phyloP scores from a whole-genome alignment of 768 basidiomycete species.

The Rhodotorula paludigena region DNA sequence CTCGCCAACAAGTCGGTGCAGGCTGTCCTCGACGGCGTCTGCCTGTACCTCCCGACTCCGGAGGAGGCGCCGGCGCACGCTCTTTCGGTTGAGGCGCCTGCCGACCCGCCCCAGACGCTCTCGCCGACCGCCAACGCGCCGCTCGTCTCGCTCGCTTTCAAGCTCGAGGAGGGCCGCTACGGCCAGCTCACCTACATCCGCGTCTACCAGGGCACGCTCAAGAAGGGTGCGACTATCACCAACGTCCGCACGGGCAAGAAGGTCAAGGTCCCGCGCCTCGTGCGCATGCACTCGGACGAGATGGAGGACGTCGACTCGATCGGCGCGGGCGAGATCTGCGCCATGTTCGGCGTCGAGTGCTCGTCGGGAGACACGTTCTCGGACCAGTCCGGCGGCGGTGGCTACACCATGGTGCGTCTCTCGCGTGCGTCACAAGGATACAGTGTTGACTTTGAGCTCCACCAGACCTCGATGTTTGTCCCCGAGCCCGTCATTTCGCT shows the following conservation, averaged over 20 bases:
- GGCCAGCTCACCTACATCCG: conserved; percentile 98
- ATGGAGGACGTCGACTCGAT: conserved; percentile 98
- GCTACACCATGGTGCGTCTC: conserved; percentile 70
- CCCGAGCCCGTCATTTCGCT: conserved; percentile 98
- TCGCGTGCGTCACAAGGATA: neutral
- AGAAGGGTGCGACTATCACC: conserved; percentile 75
- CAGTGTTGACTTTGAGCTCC: neutral
- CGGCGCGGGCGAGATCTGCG: conserved; percentile 97
- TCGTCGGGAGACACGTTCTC: conserved; percentile 97
- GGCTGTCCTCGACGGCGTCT: conserved; percentile 87
- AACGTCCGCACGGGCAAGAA: conserved; percentile 94
- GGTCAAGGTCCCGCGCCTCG: conserved; percentile 91
- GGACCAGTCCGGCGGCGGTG: conserved; percentile 66
- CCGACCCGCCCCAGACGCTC: conserved; percentile 43
- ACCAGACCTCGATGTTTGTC: conserved; percentile 92
- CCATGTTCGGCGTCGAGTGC: conserved; percentile 98
- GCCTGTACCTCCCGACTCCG: conserved; percentile 88
- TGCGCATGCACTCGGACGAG: conserved; percentile 97
- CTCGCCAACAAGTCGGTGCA: conserved; percentile 97
- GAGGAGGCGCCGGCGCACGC: conserved; percentile 72
- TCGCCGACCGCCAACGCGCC: conserved; percentile 66
- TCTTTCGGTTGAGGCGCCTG: conserved; percentile 68
- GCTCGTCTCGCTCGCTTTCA: conserved; percentile 91
- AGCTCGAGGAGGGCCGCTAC: conserved; percentile 93
- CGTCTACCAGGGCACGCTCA: conserved; percentile 91